Evolutionary conservation across 352 stramenopile species (phyloP), one percentile per base, ranked within the genome.

Genomic region (Elongisporangium anandrum): DNA sequence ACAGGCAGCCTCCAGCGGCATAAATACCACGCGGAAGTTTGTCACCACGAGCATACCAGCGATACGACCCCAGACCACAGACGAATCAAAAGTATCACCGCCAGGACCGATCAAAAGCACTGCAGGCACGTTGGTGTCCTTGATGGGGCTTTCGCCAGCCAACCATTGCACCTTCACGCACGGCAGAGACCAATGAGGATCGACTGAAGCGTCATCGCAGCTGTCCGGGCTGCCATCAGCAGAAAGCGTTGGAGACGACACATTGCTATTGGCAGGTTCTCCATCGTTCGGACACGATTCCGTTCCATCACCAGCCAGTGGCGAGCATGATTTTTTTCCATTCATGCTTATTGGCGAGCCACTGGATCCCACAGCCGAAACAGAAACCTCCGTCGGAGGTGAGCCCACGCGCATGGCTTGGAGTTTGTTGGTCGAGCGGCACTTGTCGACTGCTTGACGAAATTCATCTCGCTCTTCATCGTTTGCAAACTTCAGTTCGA

Each of bases 11-110:
- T 92, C 81, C 5, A 88, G 74, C 19, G 79, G 74, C 8, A 80
- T 72, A 49, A 95, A 92, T 4, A 92, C 64, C 19, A 95, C 74
- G 12, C 85, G 73, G 52, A 88, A 95, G 63, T 92, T 95, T 13
- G 85, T 95, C 51, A 92, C 71, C 2, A 70, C 64, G 2, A 93
- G 56, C 56, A 79, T 69, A 10, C 83, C 85, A 19, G 76, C 78
- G 61, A 91, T 68, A n/a, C 81, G 69, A 1, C 79, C 77, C 84
- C 84, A 93, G 3, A 88, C 62, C 2, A 70, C 62, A 24, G 84
- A 75, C 3, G 68, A 69, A 24, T 93, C 84, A 29, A 74, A 73
- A 10, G 72, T 73, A 58, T 93, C 83, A 13, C 70, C 81, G 17
- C 65, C 69, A 21, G 83, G 76, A 4, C 83, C 81, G 29, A 90